These are phyloP conservation scores for Sugiyamaella lignohabitans DNA, from an alignment of 805 yeast species.

Conservation along the genomic window DNA sequence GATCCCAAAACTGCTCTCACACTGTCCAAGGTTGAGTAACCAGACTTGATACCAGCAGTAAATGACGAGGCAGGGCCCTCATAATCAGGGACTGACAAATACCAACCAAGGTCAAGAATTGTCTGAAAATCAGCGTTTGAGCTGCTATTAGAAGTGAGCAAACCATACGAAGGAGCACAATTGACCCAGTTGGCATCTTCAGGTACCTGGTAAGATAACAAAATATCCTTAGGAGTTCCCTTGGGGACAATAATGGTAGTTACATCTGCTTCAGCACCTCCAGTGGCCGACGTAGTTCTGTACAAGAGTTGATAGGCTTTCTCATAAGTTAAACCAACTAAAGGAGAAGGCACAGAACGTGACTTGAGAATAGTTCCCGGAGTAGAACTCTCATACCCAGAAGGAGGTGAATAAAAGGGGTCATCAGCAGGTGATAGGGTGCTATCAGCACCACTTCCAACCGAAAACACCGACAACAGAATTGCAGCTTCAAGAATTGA, in stretches of 20 bases:
- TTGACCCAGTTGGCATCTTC: conserved; percentile 25
- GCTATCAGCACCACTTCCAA: conserved; percentile 14
- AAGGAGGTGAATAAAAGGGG: conserved; percentile 19
- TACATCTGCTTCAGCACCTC: conserved; percentile 23
- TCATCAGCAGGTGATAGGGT: conserved; percentile 19
- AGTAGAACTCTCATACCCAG: conserved; percentile 13
- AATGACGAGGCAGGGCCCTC: conserved; percentile 28
- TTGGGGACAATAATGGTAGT: conserved; percentile 28
- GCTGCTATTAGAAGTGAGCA: conserved; percentile 12
- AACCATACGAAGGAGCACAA: conserved; percentile 27
- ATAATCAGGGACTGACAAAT: conserved; percentile 24
- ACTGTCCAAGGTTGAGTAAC: conserved; percentile 26
- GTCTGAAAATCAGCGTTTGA: conserved; percentile 12
- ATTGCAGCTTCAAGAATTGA: neutral
- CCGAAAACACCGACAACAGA: neutral
- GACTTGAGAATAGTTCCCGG: conserved; percentile 12
- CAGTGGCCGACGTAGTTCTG: conserved; percentile 25
- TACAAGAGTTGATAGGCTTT: conserved; percentile 22
- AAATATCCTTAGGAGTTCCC: conserved; percentile 8
- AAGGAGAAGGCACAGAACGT: conserved; percentile 10
- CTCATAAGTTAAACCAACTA: conserved; percentile 8
- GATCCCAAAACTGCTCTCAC: conserved; percentile 22
- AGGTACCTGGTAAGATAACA: conserved; percentile 26
- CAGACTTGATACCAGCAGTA: conserved; percentile 24
- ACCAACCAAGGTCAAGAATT: conserved; percentile 16